Percentiles rank a stretch among this genome's conserved stretches.
Evolutionary conservation across 768 basidiomycete species (phyloP).

Genomic region (Dioszegia hungarica): DNA sequence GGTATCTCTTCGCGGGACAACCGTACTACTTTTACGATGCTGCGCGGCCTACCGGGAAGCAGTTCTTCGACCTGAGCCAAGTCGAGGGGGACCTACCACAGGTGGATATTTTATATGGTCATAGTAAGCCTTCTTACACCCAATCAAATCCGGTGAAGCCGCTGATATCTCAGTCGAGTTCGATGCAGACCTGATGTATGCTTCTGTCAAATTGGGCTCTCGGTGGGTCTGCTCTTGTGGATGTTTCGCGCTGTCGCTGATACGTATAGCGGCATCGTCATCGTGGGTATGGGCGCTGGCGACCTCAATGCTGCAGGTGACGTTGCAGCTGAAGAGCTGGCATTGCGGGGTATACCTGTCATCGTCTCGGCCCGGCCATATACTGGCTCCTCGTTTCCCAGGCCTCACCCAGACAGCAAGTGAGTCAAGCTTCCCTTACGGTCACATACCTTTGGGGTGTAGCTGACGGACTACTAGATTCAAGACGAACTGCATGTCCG

Average conservation of each 20-base stretch:
- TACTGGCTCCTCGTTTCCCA: conserved; percentile 16
- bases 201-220: not conserved
- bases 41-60: conserved; percentile 33
- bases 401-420: not conserved
- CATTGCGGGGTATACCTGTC: conserved; percentile 21
- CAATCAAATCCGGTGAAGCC: not conserved
- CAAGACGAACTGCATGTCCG: too few species aligned
- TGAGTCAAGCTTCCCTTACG: too few species aligned
- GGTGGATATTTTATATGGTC: conserved; percentile 31
- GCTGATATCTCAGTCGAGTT: not conserved
- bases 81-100: conserved; percentile 17
- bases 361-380: conserved; percentile 19
- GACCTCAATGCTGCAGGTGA: conserved; percentile 10
- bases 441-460: too few species aligned
- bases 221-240: not conserved
- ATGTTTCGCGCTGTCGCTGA: not conserved
- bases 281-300: conserved; percentile 33
- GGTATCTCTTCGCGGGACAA: conserved; percentile 26
- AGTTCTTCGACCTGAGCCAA: conserved; percentile 47
- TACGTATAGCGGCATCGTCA: conserved; percentile 23
- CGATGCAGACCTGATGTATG: not conserved
- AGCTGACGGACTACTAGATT: too few species aligned
- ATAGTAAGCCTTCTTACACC: not conserved
- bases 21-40: conserved; percentile 38
- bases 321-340: conserved; percentile 4